Evolutionary conservation across 2,329 filamentous ascomycete genomes (phyloP).

Genomic region (Ophiognomonia clavigignenti-juglandacearum): DNA sequence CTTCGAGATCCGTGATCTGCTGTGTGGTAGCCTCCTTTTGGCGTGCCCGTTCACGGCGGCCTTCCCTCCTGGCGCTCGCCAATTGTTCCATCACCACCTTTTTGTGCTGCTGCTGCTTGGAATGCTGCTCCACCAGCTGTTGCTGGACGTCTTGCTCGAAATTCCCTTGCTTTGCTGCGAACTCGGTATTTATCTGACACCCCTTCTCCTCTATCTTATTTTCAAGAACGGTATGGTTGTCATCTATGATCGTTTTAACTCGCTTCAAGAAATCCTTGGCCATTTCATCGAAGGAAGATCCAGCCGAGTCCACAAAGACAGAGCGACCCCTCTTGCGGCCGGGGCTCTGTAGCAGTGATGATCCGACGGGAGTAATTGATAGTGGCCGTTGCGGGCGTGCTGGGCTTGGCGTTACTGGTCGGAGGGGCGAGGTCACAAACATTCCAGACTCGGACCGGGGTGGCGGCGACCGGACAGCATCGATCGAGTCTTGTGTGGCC

Average conservation of each 20-base stretch:
- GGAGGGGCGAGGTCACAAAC: background rate
- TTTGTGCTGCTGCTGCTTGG: too few species aligned
- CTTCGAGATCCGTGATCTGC: too few species aligned
- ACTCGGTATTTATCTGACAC: too few species aligned
- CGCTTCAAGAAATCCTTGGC: background rate
- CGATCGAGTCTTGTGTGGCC: background rate
- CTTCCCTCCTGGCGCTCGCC: too few species aligned
- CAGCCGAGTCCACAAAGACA: background rate
- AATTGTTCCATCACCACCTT: too few species aligned
- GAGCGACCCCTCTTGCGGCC: background rate
- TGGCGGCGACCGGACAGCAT: background rate
- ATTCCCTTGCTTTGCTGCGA: too few species aligned
- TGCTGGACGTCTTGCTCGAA: too few species aligned
- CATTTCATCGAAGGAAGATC: background rate
- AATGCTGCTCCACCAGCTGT: too few species aligned
- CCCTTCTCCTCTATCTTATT: too few species aligned
- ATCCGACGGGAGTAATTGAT: background rate
- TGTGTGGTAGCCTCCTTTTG: too few species aligned
- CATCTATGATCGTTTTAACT: background rate
- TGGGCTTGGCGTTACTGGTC: background rate
- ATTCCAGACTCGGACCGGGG: background rate
- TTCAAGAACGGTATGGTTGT: too few species aligned
- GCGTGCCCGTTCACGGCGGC: too few species aligned
- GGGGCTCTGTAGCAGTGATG: background rate
- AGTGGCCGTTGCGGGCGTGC: background rate